These are phyloP conservation scores for Sclerotinia spermophila DNA, from an alignment of 2,329 filamentous ascomycete genomes.

Conservation along the genomic window DNA sequence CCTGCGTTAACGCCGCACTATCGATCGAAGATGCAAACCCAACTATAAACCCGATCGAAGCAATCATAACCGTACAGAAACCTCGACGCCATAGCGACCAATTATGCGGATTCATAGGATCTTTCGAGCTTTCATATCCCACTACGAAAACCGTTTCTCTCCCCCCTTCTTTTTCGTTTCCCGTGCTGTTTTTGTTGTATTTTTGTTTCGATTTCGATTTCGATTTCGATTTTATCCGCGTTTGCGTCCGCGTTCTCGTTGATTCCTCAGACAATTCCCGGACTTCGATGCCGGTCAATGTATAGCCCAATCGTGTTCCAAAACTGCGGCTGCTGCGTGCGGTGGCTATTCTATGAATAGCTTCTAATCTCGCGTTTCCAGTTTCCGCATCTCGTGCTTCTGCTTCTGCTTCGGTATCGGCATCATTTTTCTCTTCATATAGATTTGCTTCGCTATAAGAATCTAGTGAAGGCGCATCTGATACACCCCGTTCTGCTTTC, in stretches of 20 bases:
- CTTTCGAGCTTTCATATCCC: neutral
- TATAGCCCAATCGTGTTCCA: neutral
- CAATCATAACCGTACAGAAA: neutral
- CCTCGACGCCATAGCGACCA: neutral
- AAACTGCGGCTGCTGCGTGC: neutral
- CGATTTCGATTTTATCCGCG: neutral
- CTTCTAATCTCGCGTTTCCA: neutral
- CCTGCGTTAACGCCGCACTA: conserved; percentile 46
- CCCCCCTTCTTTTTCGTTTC: neutral
- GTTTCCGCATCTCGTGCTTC: neutral
- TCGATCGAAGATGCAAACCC: conserved; percentile 34
- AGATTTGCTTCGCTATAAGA: neutral
- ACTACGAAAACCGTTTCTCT: neutral
- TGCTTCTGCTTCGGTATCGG: too few relatives aligned
- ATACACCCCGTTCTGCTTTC: neutral
- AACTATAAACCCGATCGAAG: neutral
- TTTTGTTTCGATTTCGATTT: neutral
- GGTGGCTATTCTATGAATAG: neutral
- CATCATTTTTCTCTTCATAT: neutral
- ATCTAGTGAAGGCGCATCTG: neutral
- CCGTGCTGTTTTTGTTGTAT: rapidly evolving
- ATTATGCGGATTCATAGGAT: neutral
- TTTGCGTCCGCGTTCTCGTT: neutral
- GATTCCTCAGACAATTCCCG: neutral
- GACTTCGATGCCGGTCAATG: neutral